Conservation (phyloP, 2,329 filamentous ascomycete genomes). For the Myriangium duriaei region DNA sequence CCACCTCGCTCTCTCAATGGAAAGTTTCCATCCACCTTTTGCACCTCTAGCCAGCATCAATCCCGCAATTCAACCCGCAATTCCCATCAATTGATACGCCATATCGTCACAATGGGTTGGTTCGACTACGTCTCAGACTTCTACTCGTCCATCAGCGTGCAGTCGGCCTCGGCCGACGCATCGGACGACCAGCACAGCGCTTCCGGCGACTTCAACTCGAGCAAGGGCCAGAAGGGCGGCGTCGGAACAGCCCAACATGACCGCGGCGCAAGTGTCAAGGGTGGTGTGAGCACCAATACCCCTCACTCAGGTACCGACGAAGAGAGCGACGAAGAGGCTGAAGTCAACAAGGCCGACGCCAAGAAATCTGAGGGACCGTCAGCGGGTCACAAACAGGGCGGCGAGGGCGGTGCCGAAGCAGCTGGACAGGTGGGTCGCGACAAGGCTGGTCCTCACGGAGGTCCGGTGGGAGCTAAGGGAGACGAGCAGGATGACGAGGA, state of each 20-base stretch:
- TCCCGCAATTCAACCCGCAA: neutral
- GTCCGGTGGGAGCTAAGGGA: constrained; percentile 20
- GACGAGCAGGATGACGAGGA: constrained; percentile 37
- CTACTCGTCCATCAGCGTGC: constrained; percentile 52
- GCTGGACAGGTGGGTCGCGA: constrained; percentile 18
- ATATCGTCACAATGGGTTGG: constrained; percentile 42
- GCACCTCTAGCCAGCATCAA: constrained; percentile 5
- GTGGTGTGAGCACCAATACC: constrained; percentile 26
- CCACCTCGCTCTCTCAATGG: constrained; percentile 6
- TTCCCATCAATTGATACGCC: constrained; percentile 7
- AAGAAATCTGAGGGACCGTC: constrained; percentile 18
- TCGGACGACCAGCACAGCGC: constrained; percentile 38
- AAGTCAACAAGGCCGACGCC: constrained; percentile 31
- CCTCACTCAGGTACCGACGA: constrained; percentile 32
- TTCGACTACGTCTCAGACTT: constrained; percentile 51
- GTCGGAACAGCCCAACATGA: constrained; percentile 19
- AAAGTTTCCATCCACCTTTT: constrained; percentile 11
- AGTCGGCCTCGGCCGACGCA: constrained; percentile 49
- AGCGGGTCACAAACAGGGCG: constrained; percentile 18
- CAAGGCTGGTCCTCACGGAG: constrained; percentile 17
- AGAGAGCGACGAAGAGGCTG: constrained; percentile 29
- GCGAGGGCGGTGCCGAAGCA: constrained; percentile 15
- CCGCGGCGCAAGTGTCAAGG: constrained; percentile 21
- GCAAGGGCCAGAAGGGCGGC: constrained; percentile 19
- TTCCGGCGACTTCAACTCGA: constrained; percentile 29